phyloP scores from a whole-genome alignment of 306 rosid species.

The Trifolium pratense region DNA sequence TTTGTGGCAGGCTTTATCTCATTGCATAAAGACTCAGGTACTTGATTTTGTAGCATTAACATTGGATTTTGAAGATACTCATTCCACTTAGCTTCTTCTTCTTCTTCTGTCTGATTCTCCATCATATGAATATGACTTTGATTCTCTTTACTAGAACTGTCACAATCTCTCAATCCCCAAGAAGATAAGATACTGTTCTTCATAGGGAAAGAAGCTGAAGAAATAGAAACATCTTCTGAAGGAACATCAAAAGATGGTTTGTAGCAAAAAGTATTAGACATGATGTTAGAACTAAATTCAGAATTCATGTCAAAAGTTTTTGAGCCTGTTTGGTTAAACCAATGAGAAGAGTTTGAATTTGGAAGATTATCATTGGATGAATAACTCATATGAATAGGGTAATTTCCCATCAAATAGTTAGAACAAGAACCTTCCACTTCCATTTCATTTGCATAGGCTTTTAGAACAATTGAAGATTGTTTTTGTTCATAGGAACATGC shows the following conservation, averaged over 20 bases:
- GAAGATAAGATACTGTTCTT: conserved; percentile 43
- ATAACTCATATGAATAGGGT: conserved; percentile 52
- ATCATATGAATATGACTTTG: no score
- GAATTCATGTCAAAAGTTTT: conserved; percentile 50
- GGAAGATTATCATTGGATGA: conserved; percentile 34
- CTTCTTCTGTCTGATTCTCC: conserved; percentile 48
- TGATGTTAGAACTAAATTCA: conserved; percentile 46
- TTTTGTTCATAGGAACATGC: conserved; percentile 44
- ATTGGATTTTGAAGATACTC: conserved; percentile 58
- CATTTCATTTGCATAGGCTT: conserved; percentile 36
- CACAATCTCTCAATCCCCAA: conserved; percentile 52
- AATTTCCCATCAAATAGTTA: conserved; percentile 47
- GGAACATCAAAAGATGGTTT: conserved; percentile 50
- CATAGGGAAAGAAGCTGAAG: conserved; percentile 42
- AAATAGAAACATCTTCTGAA: conserved; percentile 42
- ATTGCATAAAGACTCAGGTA: conserved; percentile 42
- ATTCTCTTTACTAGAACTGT: conserved; percentile 38
- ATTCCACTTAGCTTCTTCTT: conserved; percentile 60
- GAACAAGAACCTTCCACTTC: conserved; percentile 32
- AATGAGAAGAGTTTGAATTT: conserved; percentile 50
- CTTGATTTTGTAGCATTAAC: conserved; percentile 49
- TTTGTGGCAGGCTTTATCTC: conserved; percentile 47
- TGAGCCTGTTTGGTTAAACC: conserved; percentile 48
- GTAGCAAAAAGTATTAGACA: conserved; percentile 49
- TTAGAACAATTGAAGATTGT: conserved; percentile 44